Evolutionary conservation across 352 stramenopile genomes (phyloP).

Genomic region (Pythium plurisporium): DNA sequence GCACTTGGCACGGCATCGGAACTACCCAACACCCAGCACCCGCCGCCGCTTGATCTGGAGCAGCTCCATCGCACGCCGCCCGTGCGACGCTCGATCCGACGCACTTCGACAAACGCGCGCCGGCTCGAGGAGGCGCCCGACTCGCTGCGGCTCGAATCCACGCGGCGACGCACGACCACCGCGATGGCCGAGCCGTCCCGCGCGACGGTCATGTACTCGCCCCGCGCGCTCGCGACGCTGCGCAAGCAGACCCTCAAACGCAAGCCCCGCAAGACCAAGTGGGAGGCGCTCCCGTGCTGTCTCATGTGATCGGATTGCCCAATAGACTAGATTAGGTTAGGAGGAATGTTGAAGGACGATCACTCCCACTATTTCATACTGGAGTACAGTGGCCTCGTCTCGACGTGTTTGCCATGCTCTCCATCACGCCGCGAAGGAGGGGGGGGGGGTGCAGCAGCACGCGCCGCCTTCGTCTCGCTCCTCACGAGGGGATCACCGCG

Average conservation of each 20-base stretch:
- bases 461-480: no score
- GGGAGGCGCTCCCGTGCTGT: no score
- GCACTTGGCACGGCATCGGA: not conserved
- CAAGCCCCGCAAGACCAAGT: no score
- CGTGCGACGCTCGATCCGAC: not conserved
- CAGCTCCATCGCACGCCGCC: not conserved
- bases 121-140: conserved; percentile 4
- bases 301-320: not conserved
- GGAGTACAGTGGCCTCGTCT: no score
- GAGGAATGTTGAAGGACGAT: not conserved
- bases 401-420: no score
- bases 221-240: not conserved
- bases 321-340: not conserved
- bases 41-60: not conserved
- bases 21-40: not conserved
- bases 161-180: not conserved
- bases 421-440: no score
- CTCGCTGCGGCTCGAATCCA: conserved; percentile 9
- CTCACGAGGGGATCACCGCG: no score
- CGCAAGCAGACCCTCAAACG: not conserved
- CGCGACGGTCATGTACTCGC: conserved; percentile 11
- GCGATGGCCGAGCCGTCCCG: not conserved
- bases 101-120: not conserved
- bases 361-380: no score
- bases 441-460: no score